Conservation (phyloP, 192 early-diverging fungal genomes). For the Dimargaris verticillata region DNA sequence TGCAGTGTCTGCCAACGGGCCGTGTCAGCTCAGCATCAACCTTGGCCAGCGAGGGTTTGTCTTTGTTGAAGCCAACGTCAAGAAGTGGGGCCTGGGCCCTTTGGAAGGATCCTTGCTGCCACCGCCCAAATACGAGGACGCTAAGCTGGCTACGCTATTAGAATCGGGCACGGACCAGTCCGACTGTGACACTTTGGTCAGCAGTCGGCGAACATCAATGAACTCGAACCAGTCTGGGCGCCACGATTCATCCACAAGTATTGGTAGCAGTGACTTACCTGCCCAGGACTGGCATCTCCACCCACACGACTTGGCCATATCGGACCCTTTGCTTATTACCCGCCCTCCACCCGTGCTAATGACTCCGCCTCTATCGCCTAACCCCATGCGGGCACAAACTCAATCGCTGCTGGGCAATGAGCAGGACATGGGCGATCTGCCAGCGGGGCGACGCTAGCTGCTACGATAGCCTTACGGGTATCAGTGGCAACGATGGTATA, state of each 20-base stretch:
- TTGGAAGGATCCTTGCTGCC: conserved; percentile 48
- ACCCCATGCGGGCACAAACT: neutral
- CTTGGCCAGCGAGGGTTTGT: conserved; percentile 68
- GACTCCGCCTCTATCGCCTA: neutral
- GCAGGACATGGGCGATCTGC: neutral
- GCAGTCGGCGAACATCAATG: conserved; percentile 7
- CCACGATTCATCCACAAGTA: neutral
- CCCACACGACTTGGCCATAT: conserved; percentile 3
- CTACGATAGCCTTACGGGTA: too few species aligned
- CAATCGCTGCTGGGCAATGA: neutral
- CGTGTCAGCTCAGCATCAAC: conserved; percentile 46
- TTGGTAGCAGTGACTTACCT: neutral
- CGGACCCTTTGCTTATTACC: neutral
- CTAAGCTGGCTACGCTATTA: conserved; percentile 40
- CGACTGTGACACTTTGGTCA: conserved; percentile 4
- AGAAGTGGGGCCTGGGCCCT: conserved; percentile 65
- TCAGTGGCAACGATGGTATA: too few species aligned
- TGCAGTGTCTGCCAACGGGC: conserved; percentile 35
- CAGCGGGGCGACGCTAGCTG: too few species aligned
- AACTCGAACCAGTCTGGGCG: neutral
- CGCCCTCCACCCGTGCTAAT: neutral
- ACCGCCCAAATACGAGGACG: conserved; percentile 59
- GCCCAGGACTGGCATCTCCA: conserved; percentile 11
- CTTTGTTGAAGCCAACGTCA: conserved; percentile 70
- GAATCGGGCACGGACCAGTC: neutral